Conservation (phyloP, 2,329 filamentous ascomycete genomes). For the Calcarisporium arbuscula region DNA sequence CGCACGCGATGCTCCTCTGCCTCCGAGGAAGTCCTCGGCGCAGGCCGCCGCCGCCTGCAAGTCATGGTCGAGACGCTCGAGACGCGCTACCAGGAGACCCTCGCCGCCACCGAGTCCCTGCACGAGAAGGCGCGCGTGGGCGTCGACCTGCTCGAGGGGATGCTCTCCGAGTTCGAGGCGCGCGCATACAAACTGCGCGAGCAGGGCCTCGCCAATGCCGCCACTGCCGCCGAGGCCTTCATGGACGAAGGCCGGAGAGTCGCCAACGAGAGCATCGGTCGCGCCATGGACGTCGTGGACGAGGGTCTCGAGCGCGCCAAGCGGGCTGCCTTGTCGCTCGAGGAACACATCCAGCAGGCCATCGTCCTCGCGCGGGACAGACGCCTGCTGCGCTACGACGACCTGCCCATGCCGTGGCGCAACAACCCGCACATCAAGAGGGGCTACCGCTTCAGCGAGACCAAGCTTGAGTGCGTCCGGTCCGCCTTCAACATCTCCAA, state of each 20-base stretch:
- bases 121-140: slow-evolving; percentile 88
- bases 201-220: slow-evolving; percentile 60
- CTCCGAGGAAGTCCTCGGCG: slow-evolving; percentile 83
- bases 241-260: slow-evolving; percentile 75
- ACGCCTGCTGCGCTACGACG: slow-evolving; percentile 81
- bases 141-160: slow-evolving; percentile 77
- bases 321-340: slow-evolving; percentile 72
- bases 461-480: slow-evolving; percentile 79
- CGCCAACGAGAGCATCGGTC: slow-evolving; percentile 70
- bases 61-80: slow-evolving; percentile 93
- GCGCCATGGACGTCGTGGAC: slow-evolving; percentile 70
- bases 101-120: slow-evolving; percentile 77
- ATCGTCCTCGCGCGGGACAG: slow-evolving; percentile 69
- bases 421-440: slow-evolving; percentile 89
- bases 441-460: slow-evolving; percentile 91
- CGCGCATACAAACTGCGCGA: slow-evolving; percentile 75
- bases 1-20: slow-evolving; percentile 83
- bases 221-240: slow-evolving; percentile 63
- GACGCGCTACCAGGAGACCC: slow-evolving; percentile 75
- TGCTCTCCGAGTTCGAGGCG: slow-evolving; percentile 79
- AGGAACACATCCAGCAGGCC: slow-evolving; percentile 78
- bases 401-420: slow-evolving; percentile 85
- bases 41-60: slow-evolving; percentile 74
- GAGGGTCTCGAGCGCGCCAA: slow-evolving; percentile 78
- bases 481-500: slow-evolving; percentile 84